Percentiles rank a stretch among this genome's conserved stretches.
Evolutionary conservation across 257 asterid species (phyloP).

Genomic region (Lycium barbarum): DNA sequence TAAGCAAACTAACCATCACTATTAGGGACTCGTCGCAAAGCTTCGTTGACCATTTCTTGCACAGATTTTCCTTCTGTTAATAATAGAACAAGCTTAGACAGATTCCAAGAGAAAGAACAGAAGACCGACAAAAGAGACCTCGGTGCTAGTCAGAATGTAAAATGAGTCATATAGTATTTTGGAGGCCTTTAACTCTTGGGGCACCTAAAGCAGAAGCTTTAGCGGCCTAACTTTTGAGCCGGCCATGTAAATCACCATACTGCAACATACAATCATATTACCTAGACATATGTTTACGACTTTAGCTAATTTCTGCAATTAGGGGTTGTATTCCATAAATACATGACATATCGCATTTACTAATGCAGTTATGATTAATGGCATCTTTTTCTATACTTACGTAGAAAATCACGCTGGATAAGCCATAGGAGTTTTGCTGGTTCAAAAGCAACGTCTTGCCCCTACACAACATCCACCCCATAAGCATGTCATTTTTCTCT

Average conservation of each 20-base stretch:
- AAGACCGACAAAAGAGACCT: neutral
- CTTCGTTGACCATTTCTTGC: conserved; percentile 90
- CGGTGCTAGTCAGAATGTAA: neutral
- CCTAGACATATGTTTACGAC: neutral
- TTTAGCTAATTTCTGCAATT: conserved; percentile 15
- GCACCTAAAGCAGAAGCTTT: too few relatives aligned
- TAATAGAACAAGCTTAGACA: conserved; percentile 29
- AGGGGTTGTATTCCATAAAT: neutral
- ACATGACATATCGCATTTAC: neutral
- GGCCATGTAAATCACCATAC: neutral
- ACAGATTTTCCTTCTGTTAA: conserved; percentile 93
- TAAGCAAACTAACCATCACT: conserved; percentile 61
- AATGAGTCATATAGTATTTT: too few relatives aligned
- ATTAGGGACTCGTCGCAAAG: conserved; percentile 87
- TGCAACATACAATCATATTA: neutral
- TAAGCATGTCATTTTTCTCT: conserved; percentile 29
- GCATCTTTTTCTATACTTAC: conserved; percentile 51
- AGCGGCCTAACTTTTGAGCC: too few relatives aligned
- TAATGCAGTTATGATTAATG: neutral
- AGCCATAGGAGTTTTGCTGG: conserved; percentile 98
- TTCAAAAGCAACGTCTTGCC: conserved; percentile 94
- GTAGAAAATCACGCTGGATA: conserved; percentile 97
- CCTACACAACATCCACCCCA: conserved; percentile 59
- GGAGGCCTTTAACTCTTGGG: too few relatives aligned
- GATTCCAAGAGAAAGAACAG: conserved; percentile 19